A percentile compares a stretch with the other conserved stretches of the same genome.
These are phyloP conservation scores for Solioccasus polychromus DNA, from an alignment of 768 basidiomycete species.

Conservation along the genomic window DNA sequence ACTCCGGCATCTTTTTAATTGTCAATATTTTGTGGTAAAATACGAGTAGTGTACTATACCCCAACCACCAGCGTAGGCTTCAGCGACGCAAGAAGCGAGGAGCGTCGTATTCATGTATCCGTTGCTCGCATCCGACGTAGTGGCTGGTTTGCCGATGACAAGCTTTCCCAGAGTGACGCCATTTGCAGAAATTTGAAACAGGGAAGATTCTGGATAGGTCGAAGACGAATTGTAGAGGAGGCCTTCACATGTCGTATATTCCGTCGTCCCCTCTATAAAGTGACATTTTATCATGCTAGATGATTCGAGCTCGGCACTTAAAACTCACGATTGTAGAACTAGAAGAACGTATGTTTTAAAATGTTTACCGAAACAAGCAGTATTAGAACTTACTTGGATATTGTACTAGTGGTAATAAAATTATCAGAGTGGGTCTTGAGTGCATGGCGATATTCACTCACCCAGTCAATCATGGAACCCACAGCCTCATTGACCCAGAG, in stretches of 20 bases:
- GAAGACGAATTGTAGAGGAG: constrained; percentile 58
- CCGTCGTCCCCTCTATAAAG: constrained; percentile 52
- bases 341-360: constrained; percentile 1
- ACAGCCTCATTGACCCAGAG: constrained; percentile 36
- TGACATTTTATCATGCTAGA: not conserved
- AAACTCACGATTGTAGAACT: constrained; percentile 31
- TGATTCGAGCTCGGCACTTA: not conserved
- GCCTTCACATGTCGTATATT: constrained; percentile 61
- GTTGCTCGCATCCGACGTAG: constrained; percentile 39
- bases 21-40: not conserved
- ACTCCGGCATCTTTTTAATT: constrained; percentile 36
- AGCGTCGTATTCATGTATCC: constrained; percentile 58
- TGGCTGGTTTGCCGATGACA: constrained; percentile 55
- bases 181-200: constrained; percentile 50
- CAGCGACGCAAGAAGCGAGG: constrained; percentile 55
- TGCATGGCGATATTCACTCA: constrained; percentile 20
- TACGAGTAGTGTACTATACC: constrained; percentile 40
- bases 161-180: constrained; percentile 48
- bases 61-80: constrained; percentile 67
- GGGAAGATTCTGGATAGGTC: constrained; percentile 59
- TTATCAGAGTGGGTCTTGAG: no score
- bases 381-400: constrained; percentile 33
- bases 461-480: constrained; percentile 47
- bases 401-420: no score
- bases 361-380: not conserved